Conservation (phyloP, 495 filamentous ascomycete genomes). For the Astrocystis sublimbata region DNA sequence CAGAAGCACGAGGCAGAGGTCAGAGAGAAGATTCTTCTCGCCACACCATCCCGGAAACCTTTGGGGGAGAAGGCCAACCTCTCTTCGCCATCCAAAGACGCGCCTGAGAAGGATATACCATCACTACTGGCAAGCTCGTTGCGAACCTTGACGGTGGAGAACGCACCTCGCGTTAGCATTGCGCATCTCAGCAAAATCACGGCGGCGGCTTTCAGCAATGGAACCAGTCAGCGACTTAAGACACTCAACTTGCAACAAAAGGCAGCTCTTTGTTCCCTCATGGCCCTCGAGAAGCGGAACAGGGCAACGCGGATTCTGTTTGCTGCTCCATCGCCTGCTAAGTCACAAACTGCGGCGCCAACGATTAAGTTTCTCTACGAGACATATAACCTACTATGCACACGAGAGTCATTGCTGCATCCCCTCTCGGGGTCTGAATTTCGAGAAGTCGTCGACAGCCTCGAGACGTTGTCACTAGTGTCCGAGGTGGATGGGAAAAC, state of each 20-base stretch:
- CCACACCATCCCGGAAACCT: slow-evolving; percentile 45
- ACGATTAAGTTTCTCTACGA: slow-evolving; percentile 78
- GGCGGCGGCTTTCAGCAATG: slow-evolving; percentile 81
- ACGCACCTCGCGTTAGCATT: slow-evolving; percentile 87
- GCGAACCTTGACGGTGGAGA: slow-evolving; percentile 62
- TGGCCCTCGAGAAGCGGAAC: slow-evolving; percentile 74
- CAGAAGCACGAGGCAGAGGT: slow-evolving; percentile 59
- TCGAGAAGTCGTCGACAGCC: slow-evolving; percentile 83
- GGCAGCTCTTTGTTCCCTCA: slow-evolving; percentile 83
- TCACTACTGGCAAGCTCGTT: slow-evolving; percentile 50
- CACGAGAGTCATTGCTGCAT: slow-evolving; percentile 77
- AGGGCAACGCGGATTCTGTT: slow-evolving; percentile 40
- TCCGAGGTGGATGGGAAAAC: slow-evolving; percentile 74
- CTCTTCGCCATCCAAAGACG: slow-evolving; percentile 53
- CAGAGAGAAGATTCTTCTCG: slow-evolving; percentile 51
- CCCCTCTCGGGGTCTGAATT: slow-evolving; percentile 88
- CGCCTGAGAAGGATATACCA: slow-evolving; percentile 29
- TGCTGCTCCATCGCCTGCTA: slow-evolving; percentile 47
- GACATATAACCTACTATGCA: slow-evolving; percentile 77
- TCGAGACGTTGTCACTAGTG: slow-evolving; percentile 82
- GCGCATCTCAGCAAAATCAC: slow-evolving; percentile 89
- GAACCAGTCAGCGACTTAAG: slow-evolving; percentile 76
- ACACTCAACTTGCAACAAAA: slow-evolving; percentile 94
- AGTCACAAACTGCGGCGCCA: slow-evolving; percentile 53
- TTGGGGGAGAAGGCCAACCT: slow-evolving; percentile 49